These are phyloP conservation scores for Lasiodiplodia hormozganensis DNA, from an alignment of 2,329 filamentous ascomycete genomes.

Conservation along the genomic window DNA sequence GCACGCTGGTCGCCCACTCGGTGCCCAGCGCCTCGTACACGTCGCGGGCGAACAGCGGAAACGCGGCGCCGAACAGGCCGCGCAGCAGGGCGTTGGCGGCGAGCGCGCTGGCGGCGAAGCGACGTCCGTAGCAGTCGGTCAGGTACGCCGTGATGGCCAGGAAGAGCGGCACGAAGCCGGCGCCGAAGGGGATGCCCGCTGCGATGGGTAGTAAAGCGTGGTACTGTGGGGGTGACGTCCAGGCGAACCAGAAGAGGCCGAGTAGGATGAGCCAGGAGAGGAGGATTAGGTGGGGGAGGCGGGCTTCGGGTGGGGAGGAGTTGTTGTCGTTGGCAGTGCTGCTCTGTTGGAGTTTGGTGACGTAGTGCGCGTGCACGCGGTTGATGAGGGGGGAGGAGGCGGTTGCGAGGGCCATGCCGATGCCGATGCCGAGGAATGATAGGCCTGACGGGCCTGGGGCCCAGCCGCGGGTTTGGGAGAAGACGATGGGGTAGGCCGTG, in stretches of 20 bases:
- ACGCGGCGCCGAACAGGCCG: conserved; percentile 73
- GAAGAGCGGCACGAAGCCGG: conserved; percentile 78
- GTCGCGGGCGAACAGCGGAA: conserved; percentile 75
- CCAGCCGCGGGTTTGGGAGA: conserved; percentile 80
- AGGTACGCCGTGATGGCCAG: conserved; percentile 85
- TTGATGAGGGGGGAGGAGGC: conserved; percentile 70
- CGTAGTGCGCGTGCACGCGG: conserved; percentile 73
- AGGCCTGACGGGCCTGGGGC: conserved; percentile 74
- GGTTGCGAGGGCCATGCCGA: conserved; percentile 53
- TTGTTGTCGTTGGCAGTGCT: background rate
- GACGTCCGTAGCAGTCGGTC: conserved; percentile 71
- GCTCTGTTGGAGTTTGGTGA: conserved; percentile 55
- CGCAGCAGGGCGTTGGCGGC: conserved; percentile 80
- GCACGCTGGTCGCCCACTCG: conserved; percentile 78
- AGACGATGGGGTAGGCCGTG: conserved; percentile 87
- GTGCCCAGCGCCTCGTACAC: conserved; percentile 75
- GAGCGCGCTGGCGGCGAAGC: conserved; percentile 78
- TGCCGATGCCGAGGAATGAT: conserved; percentile 75
- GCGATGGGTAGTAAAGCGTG: conserved; percentile 83
- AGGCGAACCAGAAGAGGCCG: conserved; percentile 69
- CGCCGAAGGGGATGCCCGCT: conserved; percentile 80
- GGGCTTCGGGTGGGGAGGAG: conserved; percentile 76
- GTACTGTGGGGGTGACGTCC: conserved; percentile 67
- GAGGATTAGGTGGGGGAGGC: conserved; percentile 79
- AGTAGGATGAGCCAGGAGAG: conserved; percentile 75